Evolutionary conservation across 176 grass and related monocot genomes (phyloP).

Genomic region (Carex pumila): DNA sequence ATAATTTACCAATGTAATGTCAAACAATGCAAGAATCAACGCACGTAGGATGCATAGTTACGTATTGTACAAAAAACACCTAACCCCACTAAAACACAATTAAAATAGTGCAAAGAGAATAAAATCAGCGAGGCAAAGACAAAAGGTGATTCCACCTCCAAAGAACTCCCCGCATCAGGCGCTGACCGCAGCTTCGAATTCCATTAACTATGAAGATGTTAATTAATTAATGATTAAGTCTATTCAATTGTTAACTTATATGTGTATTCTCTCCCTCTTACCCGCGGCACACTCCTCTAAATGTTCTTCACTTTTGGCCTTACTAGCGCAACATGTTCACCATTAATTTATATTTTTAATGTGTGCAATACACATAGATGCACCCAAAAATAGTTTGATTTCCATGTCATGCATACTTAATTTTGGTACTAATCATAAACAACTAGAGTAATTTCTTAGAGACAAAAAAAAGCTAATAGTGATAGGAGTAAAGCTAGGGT

Average conservation of each 20-base stretch:
- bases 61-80: neutral
- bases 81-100: conserved; percentile 2
- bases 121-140: conserved; percentile 15
- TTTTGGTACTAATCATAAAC: neutral
- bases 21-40: conserved; percentile 9
- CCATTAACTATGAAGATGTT: conserved; percentile 21
- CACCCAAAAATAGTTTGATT: neutral
- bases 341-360: neutral
- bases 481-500: too few species aligned
- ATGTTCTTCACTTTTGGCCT: conserved; percentile 23
- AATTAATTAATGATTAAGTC: conserved; percentile 10
- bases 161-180: conserved; percentile 35
- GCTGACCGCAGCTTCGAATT: conserved; percentile 38
- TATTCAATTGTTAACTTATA: conserved; percentile 12
- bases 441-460: neutral
- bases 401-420: neutral
- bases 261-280: neutral
- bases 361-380: neutral
- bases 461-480: neutral
- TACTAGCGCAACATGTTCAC: neutral
- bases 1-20: neutral
- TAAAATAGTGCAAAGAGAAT: conserved; percentile 18
- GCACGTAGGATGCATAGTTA: neutral
- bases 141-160: conserved; percentile 19
- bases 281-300: conserved; percentile 26